phyloP scores from a whole-genome alignment of 2,329 filamentous ascomycete species.

The Trematosphaeria pertusa region DNA sequence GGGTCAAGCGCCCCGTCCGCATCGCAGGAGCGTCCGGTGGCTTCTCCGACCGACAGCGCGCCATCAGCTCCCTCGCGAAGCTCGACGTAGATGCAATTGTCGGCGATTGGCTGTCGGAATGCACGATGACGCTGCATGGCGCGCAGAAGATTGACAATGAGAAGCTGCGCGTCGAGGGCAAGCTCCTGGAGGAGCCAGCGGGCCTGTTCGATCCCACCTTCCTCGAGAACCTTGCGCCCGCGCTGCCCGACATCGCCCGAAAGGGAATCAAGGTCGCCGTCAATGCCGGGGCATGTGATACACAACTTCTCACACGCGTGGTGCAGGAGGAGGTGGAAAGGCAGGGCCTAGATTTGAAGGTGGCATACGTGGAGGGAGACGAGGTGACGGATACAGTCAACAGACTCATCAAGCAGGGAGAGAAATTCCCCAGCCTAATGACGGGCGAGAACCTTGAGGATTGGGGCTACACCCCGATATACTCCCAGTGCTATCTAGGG shows the following conservation, averaged over 20 bases:
- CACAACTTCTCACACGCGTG: conserved; percentile 17
- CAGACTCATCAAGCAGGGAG: conserved; percentile 35
- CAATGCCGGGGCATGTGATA: conserved; percentile 34
- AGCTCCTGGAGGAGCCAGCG: conserved; percentile 15
- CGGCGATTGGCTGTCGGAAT: conserved; percentile 28
- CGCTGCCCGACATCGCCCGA: conserved; percentile 33
- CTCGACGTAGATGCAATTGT: conserved; percentile 29
- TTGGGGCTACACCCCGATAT: conserved; percentile 34
- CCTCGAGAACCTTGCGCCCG: conserved; percentile 45
- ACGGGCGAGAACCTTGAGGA: conserved; percentile 45
- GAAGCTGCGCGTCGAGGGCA: conserved; percentile 41
- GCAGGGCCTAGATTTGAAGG: conserved; percentile 27
- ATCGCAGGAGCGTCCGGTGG: conserved; percentile 51
- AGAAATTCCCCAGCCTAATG: conserved; percentile 42
- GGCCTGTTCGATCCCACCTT: conserved; percentile 46
- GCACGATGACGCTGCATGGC: conserved; percentile 26
- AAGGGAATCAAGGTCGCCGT: conserved; percentile 32
- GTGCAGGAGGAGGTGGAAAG: conserved; percentile 23
- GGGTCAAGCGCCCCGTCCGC: conserved; percentile 29
- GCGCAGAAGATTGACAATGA: conserved; percentile 28
- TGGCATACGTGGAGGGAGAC: conserved; percentile 51
- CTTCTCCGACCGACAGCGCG: conserved; percentile 50
- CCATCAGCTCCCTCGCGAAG: conserved; percentile 48
- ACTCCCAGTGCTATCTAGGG: conserved; percentile 48
- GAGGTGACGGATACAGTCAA: conserved; percentile 37